Conservation (phyloP, 345 rosid genomes). For the Eutrema heterophyllum region DNA sequence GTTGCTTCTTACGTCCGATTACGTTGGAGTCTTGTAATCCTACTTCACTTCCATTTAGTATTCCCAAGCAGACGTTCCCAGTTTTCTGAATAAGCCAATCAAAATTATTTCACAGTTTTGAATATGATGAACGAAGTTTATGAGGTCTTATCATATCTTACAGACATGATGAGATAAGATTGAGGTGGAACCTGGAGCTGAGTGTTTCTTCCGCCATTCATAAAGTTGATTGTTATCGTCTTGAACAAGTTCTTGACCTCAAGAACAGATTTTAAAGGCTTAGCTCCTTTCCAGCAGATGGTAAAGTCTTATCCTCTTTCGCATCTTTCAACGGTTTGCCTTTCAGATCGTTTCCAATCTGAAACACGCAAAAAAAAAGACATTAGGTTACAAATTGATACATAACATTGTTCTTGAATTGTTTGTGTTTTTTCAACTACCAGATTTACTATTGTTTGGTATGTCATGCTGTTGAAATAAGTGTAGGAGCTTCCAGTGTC, state of each 20-base stretch:
- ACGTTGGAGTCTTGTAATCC: conserved; percentile 46
- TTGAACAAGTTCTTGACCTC: conserved; percentile 56
- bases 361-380: background rate
- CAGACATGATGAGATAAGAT: conserved; percentile 66
- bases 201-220: conserved; percentile 25
- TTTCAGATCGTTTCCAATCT: conserved; percentile 19
- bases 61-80: conserved; percentile 77
- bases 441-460: conserved; percentile 42
- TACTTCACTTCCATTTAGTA: conserved; percentile 53
- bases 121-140: background rate
- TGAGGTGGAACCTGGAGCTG: conserved; percentile 60
- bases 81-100: conserved; percentile 33
- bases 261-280: conserved; percentile 44
- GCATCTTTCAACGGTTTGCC: conserved; percentile 40
- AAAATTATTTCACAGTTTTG: background rate
- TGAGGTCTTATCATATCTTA: conserved; percentile 23
- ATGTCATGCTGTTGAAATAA: conserved; percentile 53
- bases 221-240: conserved; percentile 46
- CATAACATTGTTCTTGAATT: background rate
- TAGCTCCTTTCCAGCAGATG: conserved; percentile 84
- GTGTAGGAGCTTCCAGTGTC: conserved; percentile 89
- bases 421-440: conserved; percentile 28
- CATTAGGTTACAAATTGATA: background rate
- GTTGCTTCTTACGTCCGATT: conserved; percentile 50
- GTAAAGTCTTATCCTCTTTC: conserved; percentile 50